Conservation (phyloP, 257 asterid species). For the Rhazya stricta region DNA sequence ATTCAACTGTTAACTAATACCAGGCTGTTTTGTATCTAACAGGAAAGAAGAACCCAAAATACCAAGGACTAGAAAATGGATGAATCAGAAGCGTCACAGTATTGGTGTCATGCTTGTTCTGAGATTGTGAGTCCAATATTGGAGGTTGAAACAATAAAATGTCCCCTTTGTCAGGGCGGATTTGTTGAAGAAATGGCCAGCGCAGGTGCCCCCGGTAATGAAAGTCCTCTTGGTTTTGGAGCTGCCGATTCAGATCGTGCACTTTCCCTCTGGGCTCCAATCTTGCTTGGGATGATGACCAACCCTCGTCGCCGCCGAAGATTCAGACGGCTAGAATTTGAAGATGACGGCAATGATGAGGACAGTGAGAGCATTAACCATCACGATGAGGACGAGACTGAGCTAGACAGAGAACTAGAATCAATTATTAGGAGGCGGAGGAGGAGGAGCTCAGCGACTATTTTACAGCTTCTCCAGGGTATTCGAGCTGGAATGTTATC, state of each 20-base stretch:
- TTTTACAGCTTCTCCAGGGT: constrained; percentile 70
- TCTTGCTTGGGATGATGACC: constrained; percentile 69
- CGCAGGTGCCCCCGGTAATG: constrained; percentile 27
- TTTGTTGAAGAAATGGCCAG: constrained; percentile 68
- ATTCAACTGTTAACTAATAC: not conserved
- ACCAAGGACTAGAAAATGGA: constrained; percentile 38
- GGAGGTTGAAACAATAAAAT: constrained; percentile 54
- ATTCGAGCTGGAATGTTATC: constrained; percentile 49
- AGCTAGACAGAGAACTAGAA: constrained; percentile 50
- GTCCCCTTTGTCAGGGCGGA: constrained; percentile 74
- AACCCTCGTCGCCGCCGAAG: constrained; percentile 43
- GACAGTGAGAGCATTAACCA: constrained; percentile 7
- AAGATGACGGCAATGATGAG: constrained; percentile 26
- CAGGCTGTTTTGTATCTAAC: not conserved
- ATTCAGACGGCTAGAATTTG: constrained; percentile 40
- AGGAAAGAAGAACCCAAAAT: not conserved
- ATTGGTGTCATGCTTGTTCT: constrained; percentile 80
- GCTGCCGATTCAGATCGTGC: constrained; percentile 61
- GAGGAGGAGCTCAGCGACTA: constrained; percentile 61
- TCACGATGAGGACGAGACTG: constrained; percentile 26
- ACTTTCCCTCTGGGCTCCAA: constrained; percentile 85
- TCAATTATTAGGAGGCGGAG: constrained; percentile 46
- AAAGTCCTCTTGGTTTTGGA: constrained; percentile 36
- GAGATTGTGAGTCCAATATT: constrained; percentile 57
- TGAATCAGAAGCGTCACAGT: constrained; percentile 34